Base-by-base conservation (phyloP, 2,329 filamentous ascomycete genomes). In the Chrysoporthe puriensis region DNA sequence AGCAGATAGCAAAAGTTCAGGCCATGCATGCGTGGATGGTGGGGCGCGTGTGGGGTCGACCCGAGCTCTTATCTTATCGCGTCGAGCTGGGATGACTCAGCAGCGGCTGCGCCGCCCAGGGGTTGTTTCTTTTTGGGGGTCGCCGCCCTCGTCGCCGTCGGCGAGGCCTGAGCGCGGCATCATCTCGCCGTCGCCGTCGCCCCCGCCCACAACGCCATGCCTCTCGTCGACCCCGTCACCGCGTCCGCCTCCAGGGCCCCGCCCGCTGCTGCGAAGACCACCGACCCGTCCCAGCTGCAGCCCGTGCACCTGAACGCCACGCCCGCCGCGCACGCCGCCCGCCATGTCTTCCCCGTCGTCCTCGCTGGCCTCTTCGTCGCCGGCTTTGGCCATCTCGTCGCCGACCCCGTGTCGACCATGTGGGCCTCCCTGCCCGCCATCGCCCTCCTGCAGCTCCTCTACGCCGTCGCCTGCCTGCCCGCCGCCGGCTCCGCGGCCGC, bases 391-490 rank as follows among this genome's bases (percentile, higher is more conserved):
- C 69, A 70, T n/a, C 74, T 79, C 7, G 76, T 79, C 36, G 68
- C 71, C 62, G 72, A 75, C 65, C 76, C 74, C n/a, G 73, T 78
- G 16, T 48, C 73, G 2, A 70, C 74, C 7, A 74, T 79, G 74
- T 63, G 69, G 43, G 71, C 64, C 3, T 73, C 75, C 48, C 72
- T 82, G 52, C 75, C 74, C 3, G 66, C 76, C 7, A 62, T 77
- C 6, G 71, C 72, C 4, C 70, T 74, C 1, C 70, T 80, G n/a
- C 76, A 79, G 71, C 73, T 75, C 6, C 71, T 73, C 13, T 92
- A 92, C 73, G 85, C 86, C 4, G 77, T 89, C 14, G 71, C 87
- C 52, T 91, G 90, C 66, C 82, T 93, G 36, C 90, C 90, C 1
- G 81, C 87, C 8, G 88, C 88, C 2, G 81, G 87, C 11, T 79